phyloP scores from a whole-genome alignment of 1,139 yeast genomes.

The Pneumocystis canis region DNA sequence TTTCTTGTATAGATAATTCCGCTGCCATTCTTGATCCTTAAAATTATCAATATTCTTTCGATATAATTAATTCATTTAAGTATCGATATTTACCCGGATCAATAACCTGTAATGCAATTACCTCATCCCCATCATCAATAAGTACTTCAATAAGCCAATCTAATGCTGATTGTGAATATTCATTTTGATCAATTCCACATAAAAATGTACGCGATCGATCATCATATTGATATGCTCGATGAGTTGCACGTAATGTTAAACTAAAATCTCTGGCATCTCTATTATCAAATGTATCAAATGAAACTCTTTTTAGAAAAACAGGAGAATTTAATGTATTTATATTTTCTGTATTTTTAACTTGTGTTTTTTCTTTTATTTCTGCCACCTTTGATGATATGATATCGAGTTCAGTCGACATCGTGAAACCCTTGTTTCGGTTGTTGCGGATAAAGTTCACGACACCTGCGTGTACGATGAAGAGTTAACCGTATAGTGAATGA shows the following conservation, averaged over 20 bases:
- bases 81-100: conserved; percentile 24
- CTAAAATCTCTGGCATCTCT: conserved; percentile 30
- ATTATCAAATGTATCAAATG: conserved; percentile 41
- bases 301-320: conserved; percentile 26
- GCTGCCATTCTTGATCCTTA: conserved; percentile 16
- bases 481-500: no score
- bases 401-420: no score
- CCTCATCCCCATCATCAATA: conserved; percentile 23
- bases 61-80: not conserved
- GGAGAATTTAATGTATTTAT: not conserved
- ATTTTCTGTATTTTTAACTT: not conserved
- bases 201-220: conserved; percentile 48
- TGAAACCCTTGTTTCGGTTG: no score
- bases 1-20: conserved; percentile 21
- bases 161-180: conserved; percentile 43
- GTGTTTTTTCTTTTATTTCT: not conserved
- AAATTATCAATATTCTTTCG: conserved; percentile 14
- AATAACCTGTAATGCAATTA: conserved; percentile 21
- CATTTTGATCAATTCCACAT: conserved; percentile 46
- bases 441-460: no score
- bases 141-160: conserved; percentile 55
- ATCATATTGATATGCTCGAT: conserved; percentile 39
- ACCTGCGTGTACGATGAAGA: no score
- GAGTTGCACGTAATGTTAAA: conserved; percentile 41
- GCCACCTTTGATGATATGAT: not conserved